Evolutionary conservation across 345 rosid species (phyloP), one percentile per base, ranked within the genome.

Genomic region (Salix dunnii): DNA sequence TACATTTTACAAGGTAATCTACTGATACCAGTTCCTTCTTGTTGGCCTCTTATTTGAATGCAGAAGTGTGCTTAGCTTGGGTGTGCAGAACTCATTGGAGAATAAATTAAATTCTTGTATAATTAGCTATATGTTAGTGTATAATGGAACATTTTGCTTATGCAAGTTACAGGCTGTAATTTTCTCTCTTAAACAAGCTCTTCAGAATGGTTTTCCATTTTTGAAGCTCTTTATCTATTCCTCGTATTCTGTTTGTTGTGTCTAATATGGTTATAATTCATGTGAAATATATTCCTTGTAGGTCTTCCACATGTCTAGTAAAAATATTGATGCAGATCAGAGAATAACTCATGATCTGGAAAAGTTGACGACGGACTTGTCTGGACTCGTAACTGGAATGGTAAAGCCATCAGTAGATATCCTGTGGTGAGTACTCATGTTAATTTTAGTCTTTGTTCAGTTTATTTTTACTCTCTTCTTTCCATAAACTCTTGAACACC

Each of bases 321-420:
- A 87, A 88, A 88, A 84, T 67, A 84, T 96, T 75, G 99, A 96
- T 86, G 98, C 97, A 6, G 99, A 96, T 83, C 99, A 96, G 88
- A 86, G 99, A 84, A 86, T 96, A 71, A 96, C 98, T 55, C 90
- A 90, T 67, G 99, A 96, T 89, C 89, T 96, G 49, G 98, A 93
- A 75, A 96, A 93, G 83, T 83, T 96, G 75, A 87, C 99, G 33
- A 67, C 86, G 40, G 97, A 94, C 80, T 87, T 96, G 75, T 90
- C 99, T 36, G 97, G 97, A 71, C 82, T 96, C 70, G 93, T 96
- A 65, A 94, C 99, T 74, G 99, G 98, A 83, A 91, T 96, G 99
- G 98, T 96, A 63, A 94, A 96, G 91, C 99, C 99, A 76, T 86
- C 90, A 16, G 97, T 96, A 70, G 97, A 96, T 85, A 96, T 94